Conservation (phyloP, 768 basidiomycete species). For the Phylloporus scabripes region DNA sequence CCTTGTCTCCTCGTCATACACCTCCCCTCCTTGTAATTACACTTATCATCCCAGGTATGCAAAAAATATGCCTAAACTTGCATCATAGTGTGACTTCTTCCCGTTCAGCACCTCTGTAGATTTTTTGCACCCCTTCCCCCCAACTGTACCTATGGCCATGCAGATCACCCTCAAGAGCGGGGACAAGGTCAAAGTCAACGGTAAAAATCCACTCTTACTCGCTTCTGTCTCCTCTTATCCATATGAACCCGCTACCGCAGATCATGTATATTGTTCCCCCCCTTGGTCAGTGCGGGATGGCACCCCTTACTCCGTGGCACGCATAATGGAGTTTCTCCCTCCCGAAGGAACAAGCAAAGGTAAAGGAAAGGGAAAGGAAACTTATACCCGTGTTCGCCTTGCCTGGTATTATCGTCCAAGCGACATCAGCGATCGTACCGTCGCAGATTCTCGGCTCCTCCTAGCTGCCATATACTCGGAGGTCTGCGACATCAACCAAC, state of each 20-base stretch:
- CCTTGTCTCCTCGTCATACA: constrained; percentile 33
- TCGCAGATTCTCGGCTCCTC: constrained; percentile 86
- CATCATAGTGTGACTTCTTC: constrained; percentile 1
- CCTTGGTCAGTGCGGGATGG: constrained; percentile 90
- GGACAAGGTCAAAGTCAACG: constrained; percentile 81
- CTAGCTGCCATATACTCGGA: constrained; percentile 96
- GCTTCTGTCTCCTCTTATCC: constrained; percentile 13
- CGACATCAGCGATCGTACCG: constrained; percentile 89
- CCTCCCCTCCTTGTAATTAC: constrained; percentile 19
- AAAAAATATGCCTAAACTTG: constrained; percentile 13
- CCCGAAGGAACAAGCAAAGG: constrained; percentile 68
- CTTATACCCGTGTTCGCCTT: constrained; percentile 79
- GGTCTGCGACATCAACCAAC: constrained; percentile 89
- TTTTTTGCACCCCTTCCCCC: constrained; percentile 25
- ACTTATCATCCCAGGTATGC: constrained; percentile 18
- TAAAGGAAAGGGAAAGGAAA: constrained; percentile 59
- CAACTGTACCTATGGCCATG: constrained; percentile 21
- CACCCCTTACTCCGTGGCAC: constrained; percentile 91
- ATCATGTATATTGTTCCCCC: constrained; percentile 96
- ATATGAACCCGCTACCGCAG: constrained; percentile 44
- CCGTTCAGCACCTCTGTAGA: constrained; percentile 11
- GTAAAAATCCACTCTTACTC: constrained; percentile 40
- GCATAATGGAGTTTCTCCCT: constrained; percentile 95
- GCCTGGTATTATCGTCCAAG: constrained; percentile 96
- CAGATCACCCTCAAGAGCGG: constrained; percentile 70